These are phyloP conservation scores for Glarea lozoyensis DNA, from an alignment of 495 filamentous ascomycete genomes.

Conservation along the genomic window DNA sequence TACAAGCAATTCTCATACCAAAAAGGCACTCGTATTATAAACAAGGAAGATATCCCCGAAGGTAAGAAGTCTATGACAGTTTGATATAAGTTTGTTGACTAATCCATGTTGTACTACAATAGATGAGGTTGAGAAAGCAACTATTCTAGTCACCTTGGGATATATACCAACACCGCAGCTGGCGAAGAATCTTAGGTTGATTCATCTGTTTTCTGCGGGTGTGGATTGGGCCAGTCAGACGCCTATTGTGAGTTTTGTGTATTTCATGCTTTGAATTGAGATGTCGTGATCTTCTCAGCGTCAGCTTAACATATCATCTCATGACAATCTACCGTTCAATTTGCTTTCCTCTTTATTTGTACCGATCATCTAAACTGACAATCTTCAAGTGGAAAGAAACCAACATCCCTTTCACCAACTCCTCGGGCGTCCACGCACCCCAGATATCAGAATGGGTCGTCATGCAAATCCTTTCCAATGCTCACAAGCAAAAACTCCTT, in stretches of 20 bases:
- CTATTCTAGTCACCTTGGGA: slow-evolving; percentile 51
- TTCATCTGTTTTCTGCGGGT: slow-evolving; percentile 71
- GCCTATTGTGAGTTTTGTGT: slow-evolving; percentile 42
- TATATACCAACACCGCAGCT: slow-evolving; percentile 40
- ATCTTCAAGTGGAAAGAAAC: slow-evolving; percentile 33
- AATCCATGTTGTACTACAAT: too few relatives aligned
- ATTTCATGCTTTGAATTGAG: too few relatives aligned
- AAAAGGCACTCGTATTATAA: too few relatives aligned
- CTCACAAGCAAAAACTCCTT: slow-evolving; percentile 32
- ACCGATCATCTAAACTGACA: neutral
- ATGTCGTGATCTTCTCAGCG: too few relatives aligned
- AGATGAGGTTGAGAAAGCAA: slow-evolving; percentile 51
- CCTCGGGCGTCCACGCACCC: slow-evolving; percentile 71
- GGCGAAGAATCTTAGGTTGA: slow-evolving; percentile 53
- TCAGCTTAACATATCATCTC: too few relatives aligned
- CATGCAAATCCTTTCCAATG: slow-evolving; percentile 37
- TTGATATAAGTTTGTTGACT: too few relatives aligned
- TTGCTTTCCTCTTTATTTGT: neutral
- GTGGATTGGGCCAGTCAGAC: slow-evolving; percentile 54
- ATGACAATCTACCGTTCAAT: neutral
- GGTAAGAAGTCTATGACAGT: slow-evolving; percentile 17
- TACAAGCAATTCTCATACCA: slow-evolving; percentile 12
- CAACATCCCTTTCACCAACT: slow-evolving; percentile 57
- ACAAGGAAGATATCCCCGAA: slow-evolving; percentile 12
- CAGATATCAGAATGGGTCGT: slow-evolving; percentile 79